These are phyloP conservation scores for Beta corolliflora DNA, from an alignment of 179 eudicot genomes.

Conservation along the genomic window DNA sequence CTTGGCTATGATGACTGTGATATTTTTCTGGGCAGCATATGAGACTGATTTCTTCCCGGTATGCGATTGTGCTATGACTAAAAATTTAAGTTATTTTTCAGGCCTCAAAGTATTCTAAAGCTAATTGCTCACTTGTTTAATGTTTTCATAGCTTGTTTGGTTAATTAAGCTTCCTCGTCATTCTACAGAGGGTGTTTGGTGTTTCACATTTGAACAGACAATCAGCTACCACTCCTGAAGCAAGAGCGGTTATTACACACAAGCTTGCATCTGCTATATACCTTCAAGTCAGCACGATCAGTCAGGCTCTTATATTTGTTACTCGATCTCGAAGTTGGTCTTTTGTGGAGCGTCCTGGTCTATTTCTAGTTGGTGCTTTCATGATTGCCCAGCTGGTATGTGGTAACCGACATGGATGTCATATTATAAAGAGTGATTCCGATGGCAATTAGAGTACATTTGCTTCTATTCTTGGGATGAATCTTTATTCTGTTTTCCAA, in stretches of 20 bases:
- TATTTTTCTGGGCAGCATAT: slow-evolving; percentile 93
- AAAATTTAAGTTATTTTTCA: neutral
- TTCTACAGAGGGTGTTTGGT: slow-evolving; percentile 64
- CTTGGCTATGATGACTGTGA: slow-evolving; percentile 94
- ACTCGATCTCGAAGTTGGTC: slow-evolving; percentile 95
- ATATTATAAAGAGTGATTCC: neutral
- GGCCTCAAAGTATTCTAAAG: neutral
- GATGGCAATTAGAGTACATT: neutral
- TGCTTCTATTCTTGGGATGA: neutral
- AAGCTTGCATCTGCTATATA: slow-evolving; percentile 92
- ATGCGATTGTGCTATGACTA: slow-evolving; percentile 15
- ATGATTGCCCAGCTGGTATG: slow-evolving; percentile 79
- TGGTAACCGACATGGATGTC: slow-evolving; percentile 41
- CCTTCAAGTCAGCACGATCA: slow-evolving; percentile 94
- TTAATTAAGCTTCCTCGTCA: slow-evolving; percentile 14
- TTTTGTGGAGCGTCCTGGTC: slow-evolving; percentile 84
- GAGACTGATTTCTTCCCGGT: slow-evolving; percentile 92
- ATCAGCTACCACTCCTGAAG: slow-evolving; percentile 50
- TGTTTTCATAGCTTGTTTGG: neutral
- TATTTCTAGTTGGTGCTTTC: slow-evolving; percentile 72
- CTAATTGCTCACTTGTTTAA: neutral
- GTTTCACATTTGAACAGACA: slow-evolving; percentile 74
- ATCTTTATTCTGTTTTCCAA: neutral
- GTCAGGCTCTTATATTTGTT: slow-evolving; percentile 93
- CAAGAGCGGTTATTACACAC: slow-evolving; percentile 31